Conservation (phyloP, 2,329 filamentous ascomycete species). For the Colletotrichum sp. region DNA sequence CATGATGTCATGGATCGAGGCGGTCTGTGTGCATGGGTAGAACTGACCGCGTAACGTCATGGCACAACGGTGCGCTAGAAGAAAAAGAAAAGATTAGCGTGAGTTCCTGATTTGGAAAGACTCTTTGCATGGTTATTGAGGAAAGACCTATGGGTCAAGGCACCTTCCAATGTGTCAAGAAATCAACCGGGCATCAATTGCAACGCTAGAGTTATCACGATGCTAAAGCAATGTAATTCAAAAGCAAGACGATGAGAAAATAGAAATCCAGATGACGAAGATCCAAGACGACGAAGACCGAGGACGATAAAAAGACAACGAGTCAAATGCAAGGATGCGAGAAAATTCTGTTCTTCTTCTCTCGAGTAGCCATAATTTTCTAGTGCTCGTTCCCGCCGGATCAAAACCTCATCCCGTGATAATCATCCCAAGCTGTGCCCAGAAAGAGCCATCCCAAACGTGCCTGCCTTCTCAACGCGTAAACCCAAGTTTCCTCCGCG, state of each 20-base stretch:
- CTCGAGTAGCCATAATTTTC: not conserved
- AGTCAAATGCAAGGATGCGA: not conserved
- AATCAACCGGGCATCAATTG: not conserved
- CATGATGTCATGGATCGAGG: not conserved
- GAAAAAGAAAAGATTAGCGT: not conserved
- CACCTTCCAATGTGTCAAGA: not conserved
- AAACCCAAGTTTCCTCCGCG: rapidly evolving
- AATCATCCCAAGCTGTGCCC: not conserved
- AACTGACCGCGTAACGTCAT: not conserved
- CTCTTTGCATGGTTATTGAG: not conserved
- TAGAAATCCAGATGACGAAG: rapidly evolving
- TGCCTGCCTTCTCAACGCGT: not conserved
- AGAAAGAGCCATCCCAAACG: not conserved
- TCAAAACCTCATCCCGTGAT: not conserved
- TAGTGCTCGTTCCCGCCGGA: not conserved
- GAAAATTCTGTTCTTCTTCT: not conserved
- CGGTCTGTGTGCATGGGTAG: not conserved
- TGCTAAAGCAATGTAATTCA: not conserved
- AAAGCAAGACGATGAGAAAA: not conserved
- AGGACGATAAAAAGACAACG: not conserved
- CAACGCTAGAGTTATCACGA: not conserved
- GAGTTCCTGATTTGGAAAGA: not conserved
- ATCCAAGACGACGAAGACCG: not conserved
- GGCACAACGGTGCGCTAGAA: not conserved
- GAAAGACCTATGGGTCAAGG: not conserved